Base-by-base conservation (phyloP, 345 rosid genomes). In the Lagerstroemia speciosa region DNA sequence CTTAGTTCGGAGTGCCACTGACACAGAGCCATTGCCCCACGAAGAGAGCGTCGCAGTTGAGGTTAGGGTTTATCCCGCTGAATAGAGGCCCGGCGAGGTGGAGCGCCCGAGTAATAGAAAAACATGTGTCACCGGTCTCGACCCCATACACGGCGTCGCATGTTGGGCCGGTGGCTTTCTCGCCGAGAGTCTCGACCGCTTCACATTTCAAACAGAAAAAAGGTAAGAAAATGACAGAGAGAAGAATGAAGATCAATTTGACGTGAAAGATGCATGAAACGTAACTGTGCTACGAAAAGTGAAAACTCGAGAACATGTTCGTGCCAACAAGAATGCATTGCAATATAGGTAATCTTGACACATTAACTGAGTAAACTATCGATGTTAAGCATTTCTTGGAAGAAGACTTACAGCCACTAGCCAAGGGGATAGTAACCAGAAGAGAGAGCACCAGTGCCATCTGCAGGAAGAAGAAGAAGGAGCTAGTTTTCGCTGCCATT, bases 361-460 rank as follows among this genome's bases (percentile, higher is more conserved):
- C 48, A 15, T 48, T 48, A 48, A 43, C 11, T 19, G 15, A 15
- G 48, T 12, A 43, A 43, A 43, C 12, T 14, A 43, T 43, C 19
- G 17, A 43, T 14, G 11, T 43, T 43, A 19, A 43, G 48, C 11
- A 43, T 10, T 43, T 12, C 4, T 1, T 43, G 48, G 19, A 43
- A 15, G 43, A 38, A 16, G 67, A 45, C 0, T 22, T 63, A 57
- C 70, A 62, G 41, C 72, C 62, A 48, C 71, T 67, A 67, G 71
- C 73, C 60, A 62, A 4, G 4, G 81, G 58, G 43, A 66, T 20
- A n/a, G 48, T 27, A 34, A 80, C 60, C 16, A 76, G 70, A 33
- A 69, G 43, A 65, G 72, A 73, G 34, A 67, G 73, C 65, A 72
- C 9, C 48, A 68, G 30, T 43, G 57, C 66, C 71, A 73, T 26